A percentile compares a stretch with the other conserved stretches of the same genome.
Evolutionary conservation across 2,329 filamentous ascomycete species (phyloP).

Genomic region (Colletotrichum australisinense): DNA sequence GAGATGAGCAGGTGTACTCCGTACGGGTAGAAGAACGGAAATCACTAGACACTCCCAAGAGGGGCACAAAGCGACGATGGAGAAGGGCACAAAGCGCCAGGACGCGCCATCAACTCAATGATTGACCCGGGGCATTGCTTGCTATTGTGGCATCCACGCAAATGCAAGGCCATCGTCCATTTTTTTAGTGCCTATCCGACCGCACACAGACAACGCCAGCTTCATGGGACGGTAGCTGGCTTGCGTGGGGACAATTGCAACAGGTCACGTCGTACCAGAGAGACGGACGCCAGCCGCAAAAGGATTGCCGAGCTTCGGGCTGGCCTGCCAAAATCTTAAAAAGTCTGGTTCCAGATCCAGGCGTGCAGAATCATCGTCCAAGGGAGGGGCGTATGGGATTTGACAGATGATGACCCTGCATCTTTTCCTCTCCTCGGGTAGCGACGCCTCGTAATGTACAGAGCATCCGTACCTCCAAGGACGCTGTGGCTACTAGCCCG

Average conservation of each 20-base stretch:
- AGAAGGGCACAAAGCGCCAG: conserved; percentile 3
- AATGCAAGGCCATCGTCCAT: neutral
- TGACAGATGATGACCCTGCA: conserved; percentile 23
- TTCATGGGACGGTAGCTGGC: conserved; percentile 21
- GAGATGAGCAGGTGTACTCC: conserved; percentile 6
- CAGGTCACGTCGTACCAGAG: conserved; percentile 13
- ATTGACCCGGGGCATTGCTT: conserved; percentile 6
- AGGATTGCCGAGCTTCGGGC: conserved; percentile 18
- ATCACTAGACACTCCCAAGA: neutral
- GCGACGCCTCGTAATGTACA: neutral
- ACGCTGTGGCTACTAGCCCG: neutral
- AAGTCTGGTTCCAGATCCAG: conserved; percentile 15
- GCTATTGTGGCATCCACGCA: neutral
- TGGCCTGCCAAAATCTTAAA: conserved; percentile 23
- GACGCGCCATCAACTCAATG: neutral
- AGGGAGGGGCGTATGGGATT: conserved; percentile 3
- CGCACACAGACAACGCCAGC: conserved; percentile 19
- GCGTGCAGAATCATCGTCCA: conserved; percentile 5
- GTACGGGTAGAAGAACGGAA: neutral
- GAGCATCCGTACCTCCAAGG: neutral
- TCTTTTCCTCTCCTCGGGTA: neutral
- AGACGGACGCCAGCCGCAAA: neutral
- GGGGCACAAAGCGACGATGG: neutral
- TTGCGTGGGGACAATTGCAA: conserved; percentile 18
- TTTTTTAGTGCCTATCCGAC: conserved; percentile 5